Evolutionary conservation across 2,329 filamentous ascomycete species (phyloP), one percentile per base, ranked within the genome.

Genomic region (Botryotinia globosa): DNA sequence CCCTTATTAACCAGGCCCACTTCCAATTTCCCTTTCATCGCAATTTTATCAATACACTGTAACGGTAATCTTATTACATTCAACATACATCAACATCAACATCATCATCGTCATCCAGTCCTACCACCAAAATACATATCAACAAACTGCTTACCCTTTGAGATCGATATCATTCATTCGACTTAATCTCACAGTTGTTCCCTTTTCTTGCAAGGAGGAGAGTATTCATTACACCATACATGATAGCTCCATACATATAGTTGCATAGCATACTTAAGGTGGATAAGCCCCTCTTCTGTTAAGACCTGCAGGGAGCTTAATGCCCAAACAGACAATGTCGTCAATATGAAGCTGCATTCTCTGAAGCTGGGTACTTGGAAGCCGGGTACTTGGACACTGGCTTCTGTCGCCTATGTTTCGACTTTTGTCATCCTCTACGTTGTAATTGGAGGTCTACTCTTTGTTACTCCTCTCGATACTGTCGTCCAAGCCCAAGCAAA

Each of bases 391-490:
- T 66, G 32, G 69, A 71, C 45, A 29, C 69, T 70, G 65, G 48
- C 48, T 39, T 61, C 8, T 16, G 22, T 69, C 29, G 54, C 54
- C 29, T 69, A 69, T 39, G 32, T 16, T 25, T 69, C 48, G 65
- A 56, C 34, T 42, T 68, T 68, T 9, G n/a, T 42, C 39, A 68
- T 68, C 48, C 65, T 68, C n/a, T 56, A 68, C 48, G 82, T 95
- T 78, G 80, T 97, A 78, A 88, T 94, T 51, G 82, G 93, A 77
- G 86, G 87, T 72, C 87, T 98, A 72, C 86, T 97, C 59, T 86
- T 95, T 79, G 86, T 97, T 76, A 93, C 93, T 0, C 94, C 94
- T 1, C 90, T 87, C 80, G 94, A 98, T 79, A 85, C 90, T 73
- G 91, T 98, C 81, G 91, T 91, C 80, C 93, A 96, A 81, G 92